phyloP scores from a whole-genome alignment of 1,139 yeast species.

The Magnusiomyces suaveolens region DNA sequence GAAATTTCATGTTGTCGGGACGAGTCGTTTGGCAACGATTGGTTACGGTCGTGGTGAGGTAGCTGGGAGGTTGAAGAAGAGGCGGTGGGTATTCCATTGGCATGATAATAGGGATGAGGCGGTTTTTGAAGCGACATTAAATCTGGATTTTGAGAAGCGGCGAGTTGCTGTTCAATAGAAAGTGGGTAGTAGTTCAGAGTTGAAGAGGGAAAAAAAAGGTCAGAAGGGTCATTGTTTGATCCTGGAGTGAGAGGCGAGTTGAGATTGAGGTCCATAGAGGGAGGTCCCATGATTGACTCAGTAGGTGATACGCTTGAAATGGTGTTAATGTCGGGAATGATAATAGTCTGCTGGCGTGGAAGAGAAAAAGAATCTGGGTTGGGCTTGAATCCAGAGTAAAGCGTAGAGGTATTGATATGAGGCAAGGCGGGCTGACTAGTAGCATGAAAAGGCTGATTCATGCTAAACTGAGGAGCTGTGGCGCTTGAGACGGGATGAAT shows the following conservation, averaged over 20 bases:
- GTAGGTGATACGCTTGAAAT: background rate
- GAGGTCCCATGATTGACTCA: background rate
- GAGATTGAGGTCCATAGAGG: background rate
- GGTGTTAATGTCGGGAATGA: background rate
- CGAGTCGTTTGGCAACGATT: conserved; percentile 24
- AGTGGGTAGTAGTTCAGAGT: background rate
- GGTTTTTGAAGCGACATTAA: background rate
- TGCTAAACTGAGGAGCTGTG: background rate
- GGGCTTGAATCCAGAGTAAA: background rate
- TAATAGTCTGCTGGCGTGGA: background rate
- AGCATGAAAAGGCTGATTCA: background rate
- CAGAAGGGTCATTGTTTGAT: background rate
- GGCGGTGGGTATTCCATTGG: background rate
- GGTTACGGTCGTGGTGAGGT: conserved; percentile 25
- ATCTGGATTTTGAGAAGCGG: background rate
- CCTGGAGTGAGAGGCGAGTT: background rate
- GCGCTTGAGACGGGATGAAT: background rate
- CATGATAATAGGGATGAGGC: background rate
- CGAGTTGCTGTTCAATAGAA: background rate
- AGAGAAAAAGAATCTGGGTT: background rate
- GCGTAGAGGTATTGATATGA: background rate
- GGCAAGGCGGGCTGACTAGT: background rate
- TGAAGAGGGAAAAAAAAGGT: background rate
- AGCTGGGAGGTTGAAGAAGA: background rate
- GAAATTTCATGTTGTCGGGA: conserved; percentile 13